Base-by-base conservation (phyloP, 1,284 basidiomycete species). In the Leccinum fuscescens region DNA sequence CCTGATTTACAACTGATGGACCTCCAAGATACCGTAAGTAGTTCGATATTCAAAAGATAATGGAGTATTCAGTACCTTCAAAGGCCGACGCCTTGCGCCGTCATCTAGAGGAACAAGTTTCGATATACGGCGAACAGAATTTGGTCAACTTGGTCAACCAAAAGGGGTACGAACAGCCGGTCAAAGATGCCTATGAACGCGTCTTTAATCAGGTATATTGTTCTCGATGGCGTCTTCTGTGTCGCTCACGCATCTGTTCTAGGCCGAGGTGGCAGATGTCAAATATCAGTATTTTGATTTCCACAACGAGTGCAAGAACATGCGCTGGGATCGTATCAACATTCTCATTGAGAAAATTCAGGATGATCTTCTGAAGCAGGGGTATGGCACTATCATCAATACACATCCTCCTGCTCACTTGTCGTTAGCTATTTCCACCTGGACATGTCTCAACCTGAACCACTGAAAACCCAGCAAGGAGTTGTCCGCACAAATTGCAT, bases 1-100 rank as follows among this genome's bases (percentile, higher is more conserved):
- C 97, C 97, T 7, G 97, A 99, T 75, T 78, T 99, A 60, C 93
- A 96, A 76, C 85, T 99, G 65, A 98, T 98, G 94, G 94, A 98
- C 59, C 76, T 93, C 44, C 86, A 88, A 57, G 87, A 93, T 65
- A 92, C 94, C 33, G 92, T 92, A 69, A 65, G 84, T 72, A 61
- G 24, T 14, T 39, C 48, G 33, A n/a, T 60, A 59, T 62, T 53
- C 11, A 31, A 67, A 46, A 51, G 14, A 55, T n/a, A 37, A 57
- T 56, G 35, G 35, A 27, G 29, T 29, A 8, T 27, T 65, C 27
- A 64, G 57, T 39, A 33, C 56, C 57, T 39, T 54, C 24, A n/a
- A 66, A 95, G 93, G 79, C 84, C 51, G 80, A 87, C 61, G 89
- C 88, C 0, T 85, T 93, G 72, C 82, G 82, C 37, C 79, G 79